Evolutionary conservation across 2,329 filamentous ascomycete species (phyloP).

Genomic region (Colletotrichum brevisporum): DNA sequence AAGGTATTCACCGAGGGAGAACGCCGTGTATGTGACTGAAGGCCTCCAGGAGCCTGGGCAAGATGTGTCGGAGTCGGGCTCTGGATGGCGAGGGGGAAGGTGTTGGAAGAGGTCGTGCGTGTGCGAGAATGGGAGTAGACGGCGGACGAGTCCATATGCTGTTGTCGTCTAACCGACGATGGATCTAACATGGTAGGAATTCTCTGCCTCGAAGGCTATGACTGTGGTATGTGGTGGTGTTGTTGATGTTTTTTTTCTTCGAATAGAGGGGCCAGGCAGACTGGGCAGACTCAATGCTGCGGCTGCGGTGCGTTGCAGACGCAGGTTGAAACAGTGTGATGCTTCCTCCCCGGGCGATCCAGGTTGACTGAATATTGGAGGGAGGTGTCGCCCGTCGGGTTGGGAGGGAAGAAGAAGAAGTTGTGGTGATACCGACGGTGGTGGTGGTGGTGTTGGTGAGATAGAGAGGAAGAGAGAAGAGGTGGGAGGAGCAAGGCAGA

Average conservation of each 20-base stretch:
- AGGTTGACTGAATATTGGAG: neutral
- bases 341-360: slow-evolving; percentile 14
- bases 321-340: neutral
- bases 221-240: neutral
- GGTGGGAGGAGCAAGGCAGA: neutral
- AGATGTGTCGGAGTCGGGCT: slow-evolving; percentile 51
- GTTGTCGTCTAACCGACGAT: slow-evolving; percentile 45
- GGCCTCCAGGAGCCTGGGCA: slow-evolving; percentile 52
- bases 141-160: slow-evolving; percentile 44
- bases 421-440: neutral
- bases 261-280: neutral
- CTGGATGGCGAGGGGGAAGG: slow-evolving; percentile 57
- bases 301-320: neutral
- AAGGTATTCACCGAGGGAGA: slow-evolving; percentile 78
- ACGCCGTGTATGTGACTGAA: slow-evolving; percentile 62
- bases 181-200: slow-evolving; percentile 40
- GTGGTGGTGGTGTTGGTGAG: slow-evolving; percentile 1
- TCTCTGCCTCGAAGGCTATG: neutral
- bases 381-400: neutral
- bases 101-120: slow-evolving; percentile 70
- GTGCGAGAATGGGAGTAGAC: slow-evolving; percentile 68
- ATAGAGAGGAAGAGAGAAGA: neutral
- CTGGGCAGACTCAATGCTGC: slow-evolving; percentile 14
- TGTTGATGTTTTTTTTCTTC: neutral
- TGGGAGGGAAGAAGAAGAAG: neutral